Percentiles rank a stretch among this genome's conserved stretches.
These are phyloP conservation scores for Balakata baccata DNA, from an alignment of 345 rosid species.

Conservation along the genomic window DNA sequence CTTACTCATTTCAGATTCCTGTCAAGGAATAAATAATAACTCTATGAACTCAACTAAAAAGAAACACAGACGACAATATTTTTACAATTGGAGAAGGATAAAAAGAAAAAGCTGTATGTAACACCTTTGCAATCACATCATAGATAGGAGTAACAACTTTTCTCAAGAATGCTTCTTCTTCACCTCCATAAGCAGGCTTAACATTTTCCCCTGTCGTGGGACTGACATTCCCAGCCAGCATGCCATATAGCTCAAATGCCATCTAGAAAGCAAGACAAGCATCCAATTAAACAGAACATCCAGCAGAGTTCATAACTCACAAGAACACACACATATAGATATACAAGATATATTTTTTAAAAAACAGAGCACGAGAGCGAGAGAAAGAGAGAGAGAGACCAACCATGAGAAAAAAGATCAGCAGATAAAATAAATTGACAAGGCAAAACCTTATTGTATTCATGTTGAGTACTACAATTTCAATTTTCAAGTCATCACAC, in stretches of 20 bases:
- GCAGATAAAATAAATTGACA: background rate
- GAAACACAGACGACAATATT: background rate
- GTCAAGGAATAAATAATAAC: slow-evolving; percentile 21
- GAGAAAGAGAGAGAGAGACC: background rate
- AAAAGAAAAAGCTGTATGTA: background rate
- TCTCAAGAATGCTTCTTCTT: slow-evolving; percentile 88
- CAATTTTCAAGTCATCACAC: background rate
- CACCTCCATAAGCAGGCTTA: slow-evolving; percentile 97
- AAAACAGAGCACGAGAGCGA: too few relatives aligned
- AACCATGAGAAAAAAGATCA: background rate
- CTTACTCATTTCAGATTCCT: slow-evolving; percentile 90
- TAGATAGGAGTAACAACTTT: slow-evolving; percentile 94
- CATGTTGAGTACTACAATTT: background rate
- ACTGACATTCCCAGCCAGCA: slow-evolving; percentile 98
- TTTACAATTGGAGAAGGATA: background rate
- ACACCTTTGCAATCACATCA: slow-evolving; percentile 73
- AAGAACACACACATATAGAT: background rate
- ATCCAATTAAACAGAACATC: background rate
- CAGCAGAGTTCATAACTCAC: background rate
- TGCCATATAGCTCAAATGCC: slow-evolving; percentile 97
- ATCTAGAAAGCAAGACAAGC: slow-evolving; percentile 46
- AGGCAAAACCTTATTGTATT: background rate
- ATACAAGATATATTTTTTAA: background rate
- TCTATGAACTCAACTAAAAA: slow-evolving; percentile 8
- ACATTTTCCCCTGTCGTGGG: slow-evolving; percentile 98